Conservation (phyloP, 495 filamentous ascomycete species). For the Xylaria cubensis region DNA sequence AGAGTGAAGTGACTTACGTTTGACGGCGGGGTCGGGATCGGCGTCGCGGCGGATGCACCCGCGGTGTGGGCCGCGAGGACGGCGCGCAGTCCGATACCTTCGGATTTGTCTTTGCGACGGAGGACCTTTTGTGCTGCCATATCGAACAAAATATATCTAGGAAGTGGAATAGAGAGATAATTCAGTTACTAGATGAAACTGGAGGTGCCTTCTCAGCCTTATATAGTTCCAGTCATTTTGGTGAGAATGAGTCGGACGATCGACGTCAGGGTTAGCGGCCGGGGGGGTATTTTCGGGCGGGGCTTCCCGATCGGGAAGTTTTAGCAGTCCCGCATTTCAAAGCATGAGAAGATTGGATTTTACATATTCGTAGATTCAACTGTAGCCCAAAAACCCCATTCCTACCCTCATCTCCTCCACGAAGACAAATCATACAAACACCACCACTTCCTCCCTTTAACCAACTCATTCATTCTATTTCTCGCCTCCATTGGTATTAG, state of each 20-base stretch:
- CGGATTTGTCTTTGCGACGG: slow-evolving; percentile 30
- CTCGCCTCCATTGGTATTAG: not conserved
- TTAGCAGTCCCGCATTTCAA: not conserved
- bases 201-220: not conserved
- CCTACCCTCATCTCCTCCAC: too few species aligned
- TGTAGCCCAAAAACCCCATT: not conserved
- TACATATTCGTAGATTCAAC: not conserved
- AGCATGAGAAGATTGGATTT: not conserved
- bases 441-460: too few species aligned
- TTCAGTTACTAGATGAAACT: not conserved
- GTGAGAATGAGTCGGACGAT: not conserved
- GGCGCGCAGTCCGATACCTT: slow-evolving; percentile 32
- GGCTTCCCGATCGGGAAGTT: not conserved
- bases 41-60: slow-evolving; percentile 12
- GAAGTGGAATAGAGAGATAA: not conserved
- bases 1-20: slow-evolving; percentile 35
- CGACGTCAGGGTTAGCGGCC: slow-evolving; percentile 8
- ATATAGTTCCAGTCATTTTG: not conserved
- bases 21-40: slow-evolving; percentile 39
- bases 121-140: slow-evolving; percentile 21
- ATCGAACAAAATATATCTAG: not conserved
- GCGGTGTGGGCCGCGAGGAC: slow-evolving; percentile 25
- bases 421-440: too few species aligned
- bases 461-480: not conserved
- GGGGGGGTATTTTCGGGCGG: not conserved